Conservation (phyloP, 768 basidiomycete genomes). For the Sarcomyxa edulis region DNA sequence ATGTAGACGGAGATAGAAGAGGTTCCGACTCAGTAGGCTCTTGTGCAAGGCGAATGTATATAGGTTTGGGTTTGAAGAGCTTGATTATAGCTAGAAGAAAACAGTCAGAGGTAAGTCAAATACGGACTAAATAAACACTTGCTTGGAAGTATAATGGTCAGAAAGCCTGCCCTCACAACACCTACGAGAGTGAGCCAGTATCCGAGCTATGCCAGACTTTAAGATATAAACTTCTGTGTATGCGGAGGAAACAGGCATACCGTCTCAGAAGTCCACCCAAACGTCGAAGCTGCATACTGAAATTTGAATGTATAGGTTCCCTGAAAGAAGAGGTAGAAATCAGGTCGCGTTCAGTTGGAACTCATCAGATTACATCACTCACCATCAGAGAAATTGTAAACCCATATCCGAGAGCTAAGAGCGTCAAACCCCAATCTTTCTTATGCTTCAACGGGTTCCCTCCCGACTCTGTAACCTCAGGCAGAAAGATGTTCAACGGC, state of each 20-base stretch:
- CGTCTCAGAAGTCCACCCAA: slow-evolving; percentile 63
- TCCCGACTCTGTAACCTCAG: slow-evolving; percentile 23
- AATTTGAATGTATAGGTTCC: slow-evolving; percentile 53
- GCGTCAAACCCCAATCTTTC: slow-evolving; percentile 63
- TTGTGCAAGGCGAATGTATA: slow-evolving; percentile 16
- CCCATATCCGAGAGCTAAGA: slow-evolving; percentile 50
- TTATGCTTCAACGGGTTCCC: slow-evolving; percentile 34
- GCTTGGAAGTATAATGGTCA: slow-evolving; percentile 61
- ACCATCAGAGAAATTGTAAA: slow-evolving; percentile 44
- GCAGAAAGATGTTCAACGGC: slow-evolving; percentile 65
- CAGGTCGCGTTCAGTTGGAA: neutral
- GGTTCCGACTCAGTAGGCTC: slow-evolving; percentile 23
- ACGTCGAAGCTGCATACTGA: slow-evolving; percentile 57
- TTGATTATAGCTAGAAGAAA: slow-evolving; percentile 44
- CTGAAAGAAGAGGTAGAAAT: slow-evolving; percentile 36
- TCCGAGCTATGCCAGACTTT: slow-evolving; percentile 44
- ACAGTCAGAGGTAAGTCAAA: slow-evolving; percentile 1
- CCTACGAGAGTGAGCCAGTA: slow-evolving; percentile 62
- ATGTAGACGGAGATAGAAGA: slow-evolving; percentile 23
- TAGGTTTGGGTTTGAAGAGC: slow-evolving; percentile 39
- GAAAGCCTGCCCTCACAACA: slow-evolving; percentile 44
- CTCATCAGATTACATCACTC: slow-evolving; percentile 8
- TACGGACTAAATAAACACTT: slow-evolving; percentile 14
- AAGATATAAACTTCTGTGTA: neutral
- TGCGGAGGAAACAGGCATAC: slow-evolving; percentile 28